Evolutionary conservation across 202 grass and related monocot species (phyloP).

Genomic region (Setaria viridis): DNA sequence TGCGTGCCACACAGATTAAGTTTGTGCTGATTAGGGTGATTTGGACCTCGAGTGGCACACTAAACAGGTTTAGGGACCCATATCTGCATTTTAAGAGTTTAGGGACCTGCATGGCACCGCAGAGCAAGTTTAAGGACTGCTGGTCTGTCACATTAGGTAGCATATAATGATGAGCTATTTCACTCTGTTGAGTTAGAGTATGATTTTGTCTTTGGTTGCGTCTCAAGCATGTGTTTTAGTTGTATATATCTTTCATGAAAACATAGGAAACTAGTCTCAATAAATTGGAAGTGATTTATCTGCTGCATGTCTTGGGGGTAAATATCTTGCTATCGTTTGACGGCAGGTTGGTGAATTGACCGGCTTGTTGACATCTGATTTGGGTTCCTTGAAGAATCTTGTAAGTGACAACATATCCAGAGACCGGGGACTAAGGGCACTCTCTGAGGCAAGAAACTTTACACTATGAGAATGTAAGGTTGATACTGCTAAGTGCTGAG

Average conservation of each 20-base stretch:
- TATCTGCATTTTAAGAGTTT: too few relatives aligned
- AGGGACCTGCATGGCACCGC: too few relatives aligned
- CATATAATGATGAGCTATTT: constrained; percentile 13
- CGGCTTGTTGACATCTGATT: constrained; percentile 93
- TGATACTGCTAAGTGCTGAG: constrained; percentile 52
- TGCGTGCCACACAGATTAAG: too few relatives aligned
- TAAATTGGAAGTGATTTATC: constrained; percentile 14
- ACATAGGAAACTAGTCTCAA: constrained; percentile 2
- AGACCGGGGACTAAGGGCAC: constrained; percentile 92
- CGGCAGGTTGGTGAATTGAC: constrained; percentile 94
- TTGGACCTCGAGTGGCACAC: too few relatives aligned
- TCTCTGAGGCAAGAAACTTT: constrained; percentile 93
- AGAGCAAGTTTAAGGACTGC: not conserved
- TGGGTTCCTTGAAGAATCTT: constrained; percentile 86
- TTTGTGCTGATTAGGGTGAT: too few relatives aligned
- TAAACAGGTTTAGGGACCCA: too few relatives aligned
- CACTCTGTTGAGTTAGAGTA: constrained; percentile 13
- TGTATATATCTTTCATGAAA: constrained; percentile 33
- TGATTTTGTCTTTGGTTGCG: not conserved
- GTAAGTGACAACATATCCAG: constrained; percentile 96
- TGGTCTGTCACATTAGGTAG: not conserved
- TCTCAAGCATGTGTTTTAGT: not conserved
- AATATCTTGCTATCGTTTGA: constrained; percentile 34
- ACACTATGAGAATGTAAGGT: constrained; percentile 71
- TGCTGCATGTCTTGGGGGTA: constrained; percentile 12